Evolutionary conservation across 2,329 filamentous ascomycete genomes (phyloP), one percentile per base, ranked within the genome.

Genomic region (Amphichorda felina): DNA sequence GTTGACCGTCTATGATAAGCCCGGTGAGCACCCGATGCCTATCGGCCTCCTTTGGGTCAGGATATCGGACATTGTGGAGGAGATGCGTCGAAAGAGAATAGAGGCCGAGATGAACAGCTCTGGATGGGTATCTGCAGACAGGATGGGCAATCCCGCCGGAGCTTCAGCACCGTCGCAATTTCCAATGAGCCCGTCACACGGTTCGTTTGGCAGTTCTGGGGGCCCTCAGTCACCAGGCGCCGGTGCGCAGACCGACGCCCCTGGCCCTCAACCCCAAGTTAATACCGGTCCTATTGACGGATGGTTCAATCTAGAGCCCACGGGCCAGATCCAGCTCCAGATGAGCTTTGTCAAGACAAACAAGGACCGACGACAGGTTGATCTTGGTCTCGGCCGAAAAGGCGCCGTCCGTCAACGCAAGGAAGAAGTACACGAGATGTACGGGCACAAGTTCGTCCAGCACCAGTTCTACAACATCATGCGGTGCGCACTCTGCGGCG

Each of bases 391-490:
- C 43, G 86, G 86, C 44, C 83, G 91, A 55, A 94, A 95, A 63
- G 91, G 89, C 51, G 91, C 91, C 43, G 87, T 98, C 46, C 85
- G 91, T 46, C 89, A 98, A 62, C 85, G 86, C 53, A 98, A 98
- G 66, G 91, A 98, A 59, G 88, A 96, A 51, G 81, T 98, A 4
- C 85, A 95, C 63, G 91, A 98, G 64, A 94, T 95, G 69, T 95
- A 94, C 55, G 91, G 91, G 33, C 91, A 98, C 78, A 98, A 96
- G 63, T 98, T 98, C 54, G 81, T 96, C 38, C 84, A 91, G 52
- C 88, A 95, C 57, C 91, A 95, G 58, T 98, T 98, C 61, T 98
- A 96, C 78, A 98, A 96, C 70, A 95, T 98, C 54, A 98, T 98
- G 91, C 89, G 91, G 42, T 98, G 91, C 61, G 91, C 91, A 11